Base-by-base conservation (phyloP, 1,139 yeast species). In the Hansenula sp. region DNA sequence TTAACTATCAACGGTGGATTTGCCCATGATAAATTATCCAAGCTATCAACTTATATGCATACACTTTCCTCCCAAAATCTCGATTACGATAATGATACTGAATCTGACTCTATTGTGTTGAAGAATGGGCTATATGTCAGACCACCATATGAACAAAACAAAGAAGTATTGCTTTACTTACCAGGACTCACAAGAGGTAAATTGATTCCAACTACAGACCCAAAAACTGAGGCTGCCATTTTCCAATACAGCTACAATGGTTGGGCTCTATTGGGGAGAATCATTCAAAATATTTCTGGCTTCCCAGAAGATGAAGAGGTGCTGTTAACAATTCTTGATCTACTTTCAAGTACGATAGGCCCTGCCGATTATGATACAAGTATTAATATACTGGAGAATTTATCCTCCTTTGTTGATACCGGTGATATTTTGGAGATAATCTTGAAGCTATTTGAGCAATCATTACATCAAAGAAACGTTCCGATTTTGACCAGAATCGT, bases 181-280 rank as follows among this genome's bases (percentile, higher is more conserved):
- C 71, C 74, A 3, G 56, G 64, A n/a, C 81, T 82, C 4, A 83
- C 96, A 0, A 75, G 71, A 44, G 97, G 92, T 3, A 82, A 82
- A 50, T 62, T 86, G 1, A 61, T 87, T 26, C 78, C 86, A 1
- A 61, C 77, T 2, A 55, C 68, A 3, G 52, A 48, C 34, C 51
- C 46, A 26, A 48, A 46, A 27, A 43, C 44, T 28, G 71, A 79
- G 6, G 69, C 86, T 32, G 83, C 84, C 1, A 73, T 88, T 25
- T 89, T 92, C 65, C 65, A 82, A 33, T 77, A 83, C 57, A 71
- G 74, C 6, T 88, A 81, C 56, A 85, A 81, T 56, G 97, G 97
- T 1, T 88, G 97, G 96, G 76, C 94, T 0, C 66, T 85, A 32
- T 53, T 90, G 28, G 97, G 97, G 1, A 73, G 95, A 50, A 65